Evolutionary conservation across 257 asterid genomes (phyloP).

Genomic region (Buddleja alternifolia): DNA sequence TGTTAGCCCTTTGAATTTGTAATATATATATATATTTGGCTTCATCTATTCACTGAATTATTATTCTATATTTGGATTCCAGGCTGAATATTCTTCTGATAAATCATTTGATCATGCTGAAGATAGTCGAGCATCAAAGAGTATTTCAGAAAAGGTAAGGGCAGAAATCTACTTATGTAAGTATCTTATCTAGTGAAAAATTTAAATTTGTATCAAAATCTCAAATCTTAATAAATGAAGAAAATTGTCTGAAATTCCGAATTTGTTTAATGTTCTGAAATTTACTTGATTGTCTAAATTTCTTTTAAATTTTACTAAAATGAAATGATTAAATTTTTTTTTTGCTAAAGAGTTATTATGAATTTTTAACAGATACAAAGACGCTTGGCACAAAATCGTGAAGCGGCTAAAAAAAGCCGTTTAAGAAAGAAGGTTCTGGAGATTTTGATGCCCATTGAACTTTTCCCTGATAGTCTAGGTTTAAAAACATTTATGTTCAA

Average conservation of each 20-base stretch:
- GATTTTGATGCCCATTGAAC: background rate
- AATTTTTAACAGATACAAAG: slow-evolving; percentile 57
- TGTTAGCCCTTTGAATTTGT: background rate
- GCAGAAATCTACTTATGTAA: background rate
- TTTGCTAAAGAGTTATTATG: background rate
- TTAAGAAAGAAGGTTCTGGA: slow-evolving; percentile 74
- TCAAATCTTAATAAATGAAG: background rate
- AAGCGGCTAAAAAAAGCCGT: slow-evolving; percentile 94
- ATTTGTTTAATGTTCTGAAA: background rate
- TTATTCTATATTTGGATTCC: background rate
- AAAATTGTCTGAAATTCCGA: background rate
- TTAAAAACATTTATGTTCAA: background rate
- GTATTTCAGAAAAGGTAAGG: slow-evolving; percentile 73
- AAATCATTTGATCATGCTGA: slow-evolving; percentile 59
- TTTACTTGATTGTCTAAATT: background rate
- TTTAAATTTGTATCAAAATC: background rate
- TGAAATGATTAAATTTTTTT: no score
- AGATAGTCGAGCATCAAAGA: slow-evolving; percentile 54
- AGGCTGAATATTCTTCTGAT: slow-evolving; percentile 66
- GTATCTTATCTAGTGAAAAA: no score
- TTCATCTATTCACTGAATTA: background rate
- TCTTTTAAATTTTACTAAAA: background rate
- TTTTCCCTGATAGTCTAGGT: background rate
- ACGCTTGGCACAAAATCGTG: slow-evolving; percentile 92
- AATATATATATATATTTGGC: background rate